Conservation (phyloP, 352 stramenopile genomes). For the Globisporangium camurandrum region DNA sequence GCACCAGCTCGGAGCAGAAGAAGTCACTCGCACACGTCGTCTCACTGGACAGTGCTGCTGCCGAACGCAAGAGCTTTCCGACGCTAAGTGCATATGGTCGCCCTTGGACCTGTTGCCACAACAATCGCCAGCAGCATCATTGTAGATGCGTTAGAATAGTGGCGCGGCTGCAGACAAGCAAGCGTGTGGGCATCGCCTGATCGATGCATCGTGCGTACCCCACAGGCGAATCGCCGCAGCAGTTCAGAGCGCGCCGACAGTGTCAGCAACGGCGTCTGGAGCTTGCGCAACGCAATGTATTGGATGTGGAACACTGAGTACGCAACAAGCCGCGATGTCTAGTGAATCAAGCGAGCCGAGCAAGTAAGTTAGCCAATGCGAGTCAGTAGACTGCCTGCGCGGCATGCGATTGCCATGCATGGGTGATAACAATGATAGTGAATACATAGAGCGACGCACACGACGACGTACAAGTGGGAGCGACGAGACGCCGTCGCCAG, state of each 20-base stretch:
- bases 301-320: slow-evolving; percentile 41
- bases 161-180: neutral
- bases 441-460: neutral
- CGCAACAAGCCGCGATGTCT: slow-evolving; percentile 24
- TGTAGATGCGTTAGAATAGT: too few species aligned
- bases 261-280: slow-evolving; percentile 45
- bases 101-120: slow-evolving; percentile 24
- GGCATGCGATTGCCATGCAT: too few species aligned
- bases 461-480: slow-evolving; percentile 29
- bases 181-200: too few species aligned
- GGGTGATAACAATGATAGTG: too few species aligned
- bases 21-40: slow-evolving; percentile 21
- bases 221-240: slow-evolving; percentile 29
- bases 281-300: slow-evolving; percentile 36
- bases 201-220: too few species aligned
- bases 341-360: neutral
- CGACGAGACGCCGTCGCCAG: slow-evolving; percentile 49
- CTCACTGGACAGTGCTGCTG: slow-evolving; percentile 5
- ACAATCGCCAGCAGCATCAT: neutral
- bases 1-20: slow-evolving; percentile 67
- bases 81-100: slow-evolving; percentile 47
- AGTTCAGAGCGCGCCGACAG: slow-evolving; percentile 33
- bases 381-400: too few species aligned
- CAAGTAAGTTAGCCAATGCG: too few species aligned
- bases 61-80: slow-evolving; percentile 31